Conservation (phyloP, 768 basidiomycete genomes). For the Termitomyces sp. region DNA sequence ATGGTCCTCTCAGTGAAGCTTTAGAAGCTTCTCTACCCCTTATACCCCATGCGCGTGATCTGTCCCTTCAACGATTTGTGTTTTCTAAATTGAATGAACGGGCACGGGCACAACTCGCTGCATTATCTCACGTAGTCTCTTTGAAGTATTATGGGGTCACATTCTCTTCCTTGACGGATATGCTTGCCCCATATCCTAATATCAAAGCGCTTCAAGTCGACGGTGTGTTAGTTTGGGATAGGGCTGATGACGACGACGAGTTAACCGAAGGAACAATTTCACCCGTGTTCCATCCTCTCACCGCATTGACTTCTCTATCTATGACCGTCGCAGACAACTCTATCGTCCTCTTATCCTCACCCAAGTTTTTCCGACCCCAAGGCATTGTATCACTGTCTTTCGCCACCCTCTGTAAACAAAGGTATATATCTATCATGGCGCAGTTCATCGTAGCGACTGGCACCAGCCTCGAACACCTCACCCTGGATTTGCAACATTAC, state of each 20-base stretch:
- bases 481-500: neutral
- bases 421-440: neutral
- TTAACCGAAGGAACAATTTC: neutral
- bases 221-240: neutral
- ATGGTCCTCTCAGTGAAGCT: neutral
- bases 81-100: neutral
- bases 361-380: neutral
- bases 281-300: neutral
- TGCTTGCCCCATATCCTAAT: neutral
- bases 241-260: too few species aligned
- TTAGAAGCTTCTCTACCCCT: neutral
- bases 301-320: neutral
- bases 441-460: neutral
- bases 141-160: neutral
- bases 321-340: neutral
- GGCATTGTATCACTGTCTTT: neutral
- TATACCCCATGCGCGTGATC: neutral
- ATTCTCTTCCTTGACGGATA: neutral
- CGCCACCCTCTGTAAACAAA: neutral
- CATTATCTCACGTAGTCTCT: neutral
- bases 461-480: neutral
- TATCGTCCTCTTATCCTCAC: neutral
- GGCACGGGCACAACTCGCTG: neutral
- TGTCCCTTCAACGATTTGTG: neutral
- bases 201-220: neutral